Conservation (phyloP, 2,329 filamentous ascomycete species). For the Dendryphion nanum region DNA sequence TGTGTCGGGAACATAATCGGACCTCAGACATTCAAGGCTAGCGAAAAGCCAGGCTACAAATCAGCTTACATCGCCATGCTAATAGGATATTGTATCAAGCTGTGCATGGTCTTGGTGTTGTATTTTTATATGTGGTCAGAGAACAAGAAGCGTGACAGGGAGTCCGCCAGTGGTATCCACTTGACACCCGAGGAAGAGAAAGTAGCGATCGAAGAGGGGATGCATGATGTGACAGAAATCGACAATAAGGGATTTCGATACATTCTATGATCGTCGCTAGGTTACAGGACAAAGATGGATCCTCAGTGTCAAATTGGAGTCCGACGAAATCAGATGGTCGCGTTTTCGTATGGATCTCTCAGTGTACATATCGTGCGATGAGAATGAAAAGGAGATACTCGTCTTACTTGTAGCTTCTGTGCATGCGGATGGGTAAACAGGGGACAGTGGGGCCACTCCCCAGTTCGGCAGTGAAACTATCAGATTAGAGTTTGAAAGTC, state of each 20-base stretch:
- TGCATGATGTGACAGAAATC: conserved; percentile 57
- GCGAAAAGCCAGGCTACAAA: conserved; percentile 51
- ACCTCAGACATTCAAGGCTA: conserved; percentile 52
- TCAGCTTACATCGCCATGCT: conserved; percentile 56
- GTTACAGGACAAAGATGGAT: too few relatives aligned
- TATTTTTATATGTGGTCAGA: conserved; percentile 56
- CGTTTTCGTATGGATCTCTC: too few relatives aligned
- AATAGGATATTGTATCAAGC: conserved; percentile 55
- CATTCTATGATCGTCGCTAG: conserved; percentile 40
- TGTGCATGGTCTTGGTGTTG: conserved; percentile 49
- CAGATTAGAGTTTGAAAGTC: too few relatives aligned
- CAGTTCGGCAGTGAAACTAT: too few relatives aligned
- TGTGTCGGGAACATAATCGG: conserved; percentile 57
- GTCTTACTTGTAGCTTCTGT: too few relatives aligned
- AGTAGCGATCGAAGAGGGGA: conserved; percentile 54
- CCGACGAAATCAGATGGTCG: too few relatives aligned
- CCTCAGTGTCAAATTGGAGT: too few relatives aligned
- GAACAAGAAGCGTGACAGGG: conserved; percentile 55
- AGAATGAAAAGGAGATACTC: too few relatives aligned
- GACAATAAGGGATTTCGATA: conserved; percentile 57
- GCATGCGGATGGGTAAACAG: too few relatives aligned
- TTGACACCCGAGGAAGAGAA: conserved; percentile 45
- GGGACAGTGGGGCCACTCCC: too few relatives aligned
- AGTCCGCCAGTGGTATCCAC: conserved; percentile 35
- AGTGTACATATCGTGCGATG: too few relatives aligned